phyloP scores from a whole-genome alignment of 2,329 filamentous ascomycete genomes.

The Polytolypa hystricis region DNA sequence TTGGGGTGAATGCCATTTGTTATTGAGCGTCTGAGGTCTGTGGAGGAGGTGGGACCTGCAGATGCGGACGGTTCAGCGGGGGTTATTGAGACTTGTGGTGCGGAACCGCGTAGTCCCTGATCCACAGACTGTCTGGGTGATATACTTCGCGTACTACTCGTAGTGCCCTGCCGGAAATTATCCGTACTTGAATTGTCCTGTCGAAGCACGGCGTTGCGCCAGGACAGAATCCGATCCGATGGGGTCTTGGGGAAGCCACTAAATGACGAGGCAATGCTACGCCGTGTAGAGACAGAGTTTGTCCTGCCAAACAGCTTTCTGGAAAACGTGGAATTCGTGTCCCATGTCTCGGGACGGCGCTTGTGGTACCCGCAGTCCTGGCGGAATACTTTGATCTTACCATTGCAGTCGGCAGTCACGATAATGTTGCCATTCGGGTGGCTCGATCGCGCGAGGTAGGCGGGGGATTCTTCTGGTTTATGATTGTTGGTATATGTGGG shows the following conservation, averaged over 20 bases:
- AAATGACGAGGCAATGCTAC: constrained; percentile 40
- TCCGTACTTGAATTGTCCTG: constrained; percentile 42
- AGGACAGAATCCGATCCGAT: constrained; percentile 73
- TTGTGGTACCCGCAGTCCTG: constrained; percentile 85
- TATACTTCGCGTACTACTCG: constrained; percentile 31
- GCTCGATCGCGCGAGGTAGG: constrained; percentile 62
- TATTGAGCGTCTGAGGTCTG: neutral
- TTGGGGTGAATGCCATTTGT: neutral
- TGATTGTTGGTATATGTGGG: constrained; percentile 23
- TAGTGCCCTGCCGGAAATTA: constrained; percentile 19
- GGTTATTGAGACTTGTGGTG: neutral
- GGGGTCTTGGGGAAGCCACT: constrained; percentile 36
- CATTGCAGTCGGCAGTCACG: constrained; percentile 77
- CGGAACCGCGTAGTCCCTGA: constrained; percentile 2
- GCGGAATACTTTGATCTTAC: constrained; percentile 85
- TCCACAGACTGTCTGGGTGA: constrained; percentile 36
- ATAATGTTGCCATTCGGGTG: constrained; percentile 83
- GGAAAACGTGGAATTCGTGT: constrained; percentile 65
- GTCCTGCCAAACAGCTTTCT: constrained; percentile 48
- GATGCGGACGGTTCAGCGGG: constrained; percentile 18
- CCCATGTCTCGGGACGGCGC: constrained; percentile 65
- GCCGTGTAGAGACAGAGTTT: constrained; percentile 47
- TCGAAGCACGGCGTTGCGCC: constrained; percentile 61
- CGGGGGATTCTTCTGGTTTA: constrained; percentile 57
- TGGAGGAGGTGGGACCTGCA: constrained; percentile 13